Percentiles rank a stretch among this genome's conserved stretches.
Conservation (phyloP, 768 basidiomycete genomes). For the Collybia sordida region DNA sequence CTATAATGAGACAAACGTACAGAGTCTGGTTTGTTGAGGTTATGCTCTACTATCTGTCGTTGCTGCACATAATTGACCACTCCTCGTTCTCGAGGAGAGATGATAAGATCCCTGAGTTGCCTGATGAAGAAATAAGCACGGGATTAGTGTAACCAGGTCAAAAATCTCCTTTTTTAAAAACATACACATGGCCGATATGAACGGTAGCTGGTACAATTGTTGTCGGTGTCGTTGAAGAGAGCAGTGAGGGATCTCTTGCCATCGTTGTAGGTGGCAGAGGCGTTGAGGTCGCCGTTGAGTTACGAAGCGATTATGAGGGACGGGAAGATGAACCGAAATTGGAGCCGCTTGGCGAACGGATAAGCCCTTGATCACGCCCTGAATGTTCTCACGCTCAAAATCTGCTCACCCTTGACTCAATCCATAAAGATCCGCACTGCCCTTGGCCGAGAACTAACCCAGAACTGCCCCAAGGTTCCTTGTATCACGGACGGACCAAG, state of each 20-base stretch:
- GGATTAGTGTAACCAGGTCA: conserved; percentile 4
- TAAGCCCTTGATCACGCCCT: too few relatives aligned
- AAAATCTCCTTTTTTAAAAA: conserved; percentile 14
- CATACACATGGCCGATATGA: conserved; percentile 64
- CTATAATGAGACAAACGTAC: conserved; percentile 32
- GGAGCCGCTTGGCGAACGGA: too few relatives aligned
- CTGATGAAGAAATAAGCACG: conserved; percentile 31
- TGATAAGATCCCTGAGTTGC: conserved; percentile 76
- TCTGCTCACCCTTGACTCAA: too few relatives aligned
- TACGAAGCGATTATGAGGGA: too few relatives aligned
- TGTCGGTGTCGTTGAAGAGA: conserved; percentile 43
- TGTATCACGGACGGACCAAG: too few relatives aligned
- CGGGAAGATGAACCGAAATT: too few relatives aligned
- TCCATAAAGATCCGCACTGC: too few relatives aligned
- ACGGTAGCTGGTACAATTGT: conserved; percentile 42
- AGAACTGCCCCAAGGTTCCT: too few relatives aligned
- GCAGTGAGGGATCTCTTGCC: conserved; percentile 45
- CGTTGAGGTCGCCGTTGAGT: neutral
- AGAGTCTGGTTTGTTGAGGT: conserved; percentile 44
- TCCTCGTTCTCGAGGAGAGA: conserved; percentile 68
- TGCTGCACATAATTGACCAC: conserved; percentile 62
- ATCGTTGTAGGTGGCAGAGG: conserved; percentile 29
- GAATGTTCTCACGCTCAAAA: too few relatives aligned
- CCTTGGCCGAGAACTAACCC: too few relatives aligned
- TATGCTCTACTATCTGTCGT: conserved; percentile 58